Evolutionary conservation across 139 green algal species (phyloP).

Genomic region (Axilococcus clingmanii): DNA sequence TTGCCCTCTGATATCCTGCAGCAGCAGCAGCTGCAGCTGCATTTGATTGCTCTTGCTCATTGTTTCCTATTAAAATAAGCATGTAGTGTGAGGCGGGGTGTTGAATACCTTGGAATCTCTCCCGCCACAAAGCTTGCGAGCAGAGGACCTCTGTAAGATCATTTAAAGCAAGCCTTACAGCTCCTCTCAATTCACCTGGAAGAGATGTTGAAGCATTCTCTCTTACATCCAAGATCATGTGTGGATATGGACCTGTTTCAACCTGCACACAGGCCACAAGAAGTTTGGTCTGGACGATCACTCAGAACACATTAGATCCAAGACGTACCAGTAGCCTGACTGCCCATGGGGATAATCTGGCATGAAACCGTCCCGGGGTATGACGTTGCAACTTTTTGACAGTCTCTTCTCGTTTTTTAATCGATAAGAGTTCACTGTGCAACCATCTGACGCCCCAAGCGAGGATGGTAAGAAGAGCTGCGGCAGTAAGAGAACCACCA

Average conservation of each 20-base stretch:
- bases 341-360: constrained; percentile 18
- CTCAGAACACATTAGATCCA: no score
- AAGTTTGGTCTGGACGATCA: no score
- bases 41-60: constrained; percentile 3
- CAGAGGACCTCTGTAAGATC: constrained; percentile 11
- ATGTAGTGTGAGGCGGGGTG: constrained; percentile 17
- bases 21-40: constrained; percentile 18
- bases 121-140: constrained; percentile 3
- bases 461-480: constrained; percentile 43
- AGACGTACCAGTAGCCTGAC: constrained; percentile 28
- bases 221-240: constrained; percentile 30
- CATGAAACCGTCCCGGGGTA: constrained; percentile 12
- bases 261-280: no score
- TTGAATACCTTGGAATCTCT: constrained; percentile 14
- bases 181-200: constrained; percentile 16
- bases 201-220: constrained; percentile 7
- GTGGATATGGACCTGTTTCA: constrained; percentile 26
- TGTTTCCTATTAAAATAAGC: constrained; percentile 31
- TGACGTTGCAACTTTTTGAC: not conserved
- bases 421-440: constrained; percentile 16
- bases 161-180: constrained; percentile 20
- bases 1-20: constrained; percentile 19
- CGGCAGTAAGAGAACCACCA: constrained; percentile 43
- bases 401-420: constrained; percentile 2
- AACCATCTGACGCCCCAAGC: constrained; percentile 47